Base-by-base conservation (phyloP, 2,329 filamentous ascomycete genomes). In the Penicillium brasilianum region DNA sequence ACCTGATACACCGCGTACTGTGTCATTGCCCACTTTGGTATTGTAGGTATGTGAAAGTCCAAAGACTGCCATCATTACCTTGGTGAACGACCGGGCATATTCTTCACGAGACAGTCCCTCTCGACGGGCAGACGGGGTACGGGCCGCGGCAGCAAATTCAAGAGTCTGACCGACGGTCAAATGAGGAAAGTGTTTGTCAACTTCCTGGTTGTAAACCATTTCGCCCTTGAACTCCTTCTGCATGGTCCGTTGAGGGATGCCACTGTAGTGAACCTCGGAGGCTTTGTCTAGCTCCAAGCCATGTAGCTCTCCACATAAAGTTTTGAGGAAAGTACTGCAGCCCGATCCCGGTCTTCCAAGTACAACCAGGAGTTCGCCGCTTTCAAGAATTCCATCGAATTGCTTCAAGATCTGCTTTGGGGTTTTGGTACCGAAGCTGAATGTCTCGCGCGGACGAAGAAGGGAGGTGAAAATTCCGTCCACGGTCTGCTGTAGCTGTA, bases 311-410 rank as follows among this genome's bases (percentile, higher is more conserved):
- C 92, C 91, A 9, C 90, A 86, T 66, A 95, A 84, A 0, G 91
- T 91, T 81, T 95, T 95, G 61, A 96, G 82, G 63, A 94, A 87
- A 1, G 92, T 95, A 41, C 89, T 91, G 77, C 92, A 96, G 52
- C 77, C 77, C 7, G 73, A 69, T 5, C 78, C 78, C 1, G 78
- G 78, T 11, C 75, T 77, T 2, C 83, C 83, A 0, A 85, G 76
- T 0, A 85, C 83, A 14, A 84, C 73, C 55, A 84, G 73, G 69
- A 84, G 78, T 72, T 85, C 83, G 34, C 83, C 83, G 49, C 76
- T 77, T 18, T 77, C 77, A 13, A 90, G 66, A 0, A 88, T 57
- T 0, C 88, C 88, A 65, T 89, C 82, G 59, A 90, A 88, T 56
- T 80, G 75, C 50, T 81, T 79, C 3, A 90, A 76, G 52, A 90